These are phyloP conservation scores for Harrya chromipes DNA, from an alignment of 768 basidiomycete species.

Conservation along the genomic window DNA sequence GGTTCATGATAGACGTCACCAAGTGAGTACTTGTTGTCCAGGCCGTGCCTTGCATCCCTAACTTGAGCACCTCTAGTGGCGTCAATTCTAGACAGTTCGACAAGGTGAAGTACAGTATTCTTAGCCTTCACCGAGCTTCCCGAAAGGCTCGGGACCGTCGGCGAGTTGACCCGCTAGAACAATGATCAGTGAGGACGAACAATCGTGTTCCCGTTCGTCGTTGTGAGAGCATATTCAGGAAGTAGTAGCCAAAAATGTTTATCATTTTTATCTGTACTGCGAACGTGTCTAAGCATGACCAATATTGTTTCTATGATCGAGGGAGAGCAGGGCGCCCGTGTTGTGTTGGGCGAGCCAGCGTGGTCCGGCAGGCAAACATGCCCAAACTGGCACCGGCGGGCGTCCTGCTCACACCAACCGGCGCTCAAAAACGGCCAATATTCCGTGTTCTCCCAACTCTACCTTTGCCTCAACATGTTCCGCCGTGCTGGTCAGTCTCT, in stretches of 20 bases:
- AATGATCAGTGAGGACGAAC: slow-evolving; percentile 14
- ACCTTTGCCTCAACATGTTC: slow-evolving; percentile 40
- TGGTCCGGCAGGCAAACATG: slow-evolving; percentile 17
- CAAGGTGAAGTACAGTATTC: slow-evolving; percentile 78
- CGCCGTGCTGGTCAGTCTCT: slow-evolving; percentile 59
- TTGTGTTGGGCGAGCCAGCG: no score
- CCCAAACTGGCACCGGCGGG: slow-evolving; percentile 24
- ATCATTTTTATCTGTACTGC: slow-evolving; percentile 3
- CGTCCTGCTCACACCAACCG: slow-evolving; percentile 14
- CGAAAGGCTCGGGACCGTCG: slow-evolving; percentile 70
- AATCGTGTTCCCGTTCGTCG: neutral
- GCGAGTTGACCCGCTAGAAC: slow-evolving; percentile 31
- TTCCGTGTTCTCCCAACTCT: slow-evolving; percentile 9
- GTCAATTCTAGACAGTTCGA: slow-evolving; percentile 65
- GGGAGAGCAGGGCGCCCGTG: no score
- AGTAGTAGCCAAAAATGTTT: slow-evolving; percentile 17
- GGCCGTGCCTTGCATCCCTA: neutral
- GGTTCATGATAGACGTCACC: slow-evolving; percentile 72
- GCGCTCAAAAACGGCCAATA: slow-evolving; percentile 6
- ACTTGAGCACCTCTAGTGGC: slow-evolving; percentile 43
- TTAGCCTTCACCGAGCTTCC: slow-evolving; percentile 67
- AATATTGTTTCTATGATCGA: neutral
- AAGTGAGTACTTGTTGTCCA: slow-evolving; percentile 47
- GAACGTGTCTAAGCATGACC: slow-evolving; percentile 1
- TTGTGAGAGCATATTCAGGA: slow-evolving; percentile 11